phyloP scores from a whole-genome alignment of 2,329 filamentous ascomycete species.

The Pseudogymnoascus sp. region DNA sequence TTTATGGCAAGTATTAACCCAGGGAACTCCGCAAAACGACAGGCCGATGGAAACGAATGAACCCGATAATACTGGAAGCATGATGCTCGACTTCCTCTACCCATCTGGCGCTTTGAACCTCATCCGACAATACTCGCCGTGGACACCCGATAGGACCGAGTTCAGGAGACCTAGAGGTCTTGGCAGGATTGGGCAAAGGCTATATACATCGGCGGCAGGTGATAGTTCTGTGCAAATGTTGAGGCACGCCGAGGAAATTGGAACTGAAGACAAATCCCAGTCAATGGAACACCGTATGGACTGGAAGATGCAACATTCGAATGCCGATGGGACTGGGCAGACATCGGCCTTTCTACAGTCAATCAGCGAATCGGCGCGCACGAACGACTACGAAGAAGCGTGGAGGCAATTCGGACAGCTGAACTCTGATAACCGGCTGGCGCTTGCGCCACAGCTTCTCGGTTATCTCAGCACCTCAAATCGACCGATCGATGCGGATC shows the following conservation, averaged over 20 bases:
- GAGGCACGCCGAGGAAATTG: conserved; percentile 7
- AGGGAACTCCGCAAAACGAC: conserved; percentile 13
- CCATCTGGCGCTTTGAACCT: conserved; percentile 31
- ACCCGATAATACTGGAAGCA: conserved; percentile 14
- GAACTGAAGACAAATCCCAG: conserved; percentile 11
- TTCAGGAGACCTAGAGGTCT: conserved; percentile 14
- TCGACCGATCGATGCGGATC: conserved; percentile 31
- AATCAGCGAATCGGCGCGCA: not conserved
- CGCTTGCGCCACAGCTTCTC: conserved; percentile 24
- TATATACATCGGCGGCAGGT: conserved; percentile 26
- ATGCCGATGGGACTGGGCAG: not conserved
- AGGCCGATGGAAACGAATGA: conserved; percentile 12
- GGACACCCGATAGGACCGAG: conserved; percentile 21
- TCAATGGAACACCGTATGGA: conserved; percentile 4
- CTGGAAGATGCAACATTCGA: not conserved
- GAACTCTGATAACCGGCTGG: conserved; percentile 14
- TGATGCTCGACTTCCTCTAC: conserved; percentile 33
- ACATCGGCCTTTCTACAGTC: not conserved
- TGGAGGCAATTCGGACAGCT: conserved; percentile 33
- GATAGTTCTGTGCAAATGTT: conserved; percentile 7
- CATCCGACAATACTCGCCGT: conserved; percentile 25
- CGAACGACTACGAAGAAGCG: conserved; percentile 28
- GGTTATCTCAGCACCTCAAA: conserved; percentile 32
- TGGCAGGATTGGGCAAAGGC: conserved; percentile 22
- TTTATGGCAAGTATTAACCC: conserved; percentile 23